Base-by-base conservation (phyloP, 768 basidiomycete species). In the Lentinula sp. region DNA sequence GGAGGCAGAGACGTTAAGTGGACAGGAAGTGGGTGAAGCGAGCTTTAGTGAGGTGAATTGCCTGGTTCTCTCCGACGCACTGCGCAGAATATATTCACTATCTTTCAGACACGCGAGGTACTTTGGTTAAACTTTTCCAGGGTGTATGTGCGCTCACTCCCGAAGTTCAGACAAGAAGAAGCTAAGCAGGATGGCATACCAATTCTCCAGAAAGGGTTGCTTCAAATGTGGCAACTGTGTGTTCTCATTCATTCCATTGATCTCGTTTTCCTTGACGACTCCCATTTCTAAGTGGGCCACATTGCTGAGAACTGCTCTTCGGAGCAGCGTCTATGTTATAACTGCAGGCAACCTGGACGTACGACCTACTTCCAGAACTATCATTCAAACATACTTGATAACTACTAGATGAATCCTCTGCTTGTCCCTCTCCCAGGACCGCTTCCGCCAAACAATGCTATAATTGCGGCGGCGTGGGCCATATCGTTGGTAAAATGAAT, bases 331-430 rank as follows among this genome's bases (percentile, higher is more conserved):
- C 83, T 96, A 62, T 96, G 94, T 77, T 96, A 94, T 77, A 96
- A 95, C 72, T 96, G 94, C 73, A 87, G 91, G 65, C 90, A 94
- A 71, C 90, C 93, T n/a, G 94, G 94, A 43, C 94, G 95, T 67
- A 93, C 95, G 94, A 72, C 89, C 92, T 43, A 85, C 85, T 65
- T 93, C 93, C 42, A 84, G 91, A 63, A 88, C 85, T 43, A 88
- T 88, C 49, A 82, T 90, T 23, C 20, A 23, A 18, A 23, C 23
- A 10, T 9, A 48, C 20, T 23, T 37, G 45, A 43, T 20, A 54
- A 33, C 49, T 50, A 53, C 37, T 39, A 48, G 43, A 61, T 43
- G 35, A 37, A 41, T 49, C 16, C 41, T 20, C 90, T 59, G 85
- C 89, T 59, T 96, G 94, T 72, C 90, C 93, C 46, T 85, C 86